Base-by-base conservation (phyloP, 1,284 basidiomycete species). In the Somion occarium region DNA sequence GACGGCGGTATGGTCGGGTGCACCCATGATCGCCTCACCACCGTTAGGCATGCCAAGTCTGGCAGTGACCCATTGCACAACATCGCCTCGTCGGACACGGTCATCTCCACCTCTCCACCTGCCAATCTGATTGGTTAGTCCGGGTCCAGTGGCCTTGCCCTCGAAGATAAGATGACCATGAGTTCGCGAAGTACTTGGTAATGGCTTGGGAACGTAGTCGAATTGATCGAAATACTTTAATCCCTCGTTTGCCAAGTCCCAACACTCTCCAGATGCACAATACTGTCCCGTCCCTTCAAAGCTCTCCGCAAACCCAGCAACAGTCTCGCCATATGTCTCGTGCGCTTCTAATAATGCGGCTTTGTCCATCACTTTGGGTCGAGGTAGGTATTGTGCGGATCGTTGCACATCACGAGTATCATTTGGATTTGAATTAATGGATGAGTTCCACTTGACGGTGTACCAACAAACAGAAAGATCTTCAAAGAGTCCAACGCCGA, bases 101-200 rank as follows among this genome's bases (percentile, higher is more conserved):
- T 73, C 70, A 57, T 82, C 78, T 1, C 75, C 78, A 3, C 79
- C 79, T 19, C 74, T 62, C 80, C 80, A 82, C 4, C 66, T 61
- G 18, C 79, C 80, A 7, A 60, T 59, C 60, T 68, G 69, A 5
- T 48, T 22, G 15, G 46, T 46, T n/a, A 61, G 56, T 3, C 67
- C 67, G 45, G 56, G 57, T 3, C 64, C 62, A 26, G 60, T 59
- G 18, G 74, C 76, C 34, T 62, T 64, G 7, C 73, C 78, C 46
- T 70, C 68, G 56, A 69, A 82, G 51, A 82, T 72, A 34, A 82
- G 68, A 56, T 80, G 77, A 0, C 80, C 80, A 54, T 83, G 80
- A 27, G 77, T 80, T 47, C 76, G 70, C 43, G 69, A 68, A 25
- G 76, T 69, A 54, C 73, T 76, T 34, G 72, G 73, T 19, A 81